Base-by-base conservation (phyloP, 768 basidiomycete species). In the Pisolithus tinctorius region DNA sequence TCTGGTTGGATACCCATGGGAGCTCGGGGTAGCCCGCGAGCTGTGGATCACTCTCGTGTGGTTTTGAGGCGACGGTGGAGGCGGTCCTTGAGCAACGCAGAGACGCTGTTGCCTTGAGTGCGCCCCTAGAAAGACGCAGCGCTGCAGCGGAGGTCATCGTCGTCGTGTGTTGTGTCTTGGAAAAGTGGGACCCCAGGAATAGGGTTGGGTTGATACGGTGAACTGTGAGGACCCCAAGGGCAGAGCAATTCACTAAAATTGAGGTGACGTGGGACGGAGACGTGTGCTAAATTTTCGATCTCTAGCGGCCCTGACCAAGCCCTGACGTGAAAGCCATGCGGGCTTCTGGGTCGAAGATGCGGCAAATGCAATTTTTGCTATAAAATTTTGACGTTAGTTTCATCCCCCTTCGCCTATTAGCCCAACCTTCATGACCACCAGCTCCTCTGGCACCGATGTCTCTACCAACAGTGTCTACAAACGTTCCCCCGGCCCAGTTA, bases 11-110 rank as follows among this genome's bases (percentile, higher is more conserved):
- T 40, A 81, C 71, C 64, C 72, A 74, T 36, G 87, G 86, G 6
- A 88, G 74, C 53, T 82, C 74, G 8, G 88, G 88, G 58, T 93
- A 90, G 58, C 80, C 86, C 49, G 74, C 74, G 17, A 88, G 69
- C 55, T 89, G 84, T 2, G 86, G 84, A 63, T 89, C 84, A 38
- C 66, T 67, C 55, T 81, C 71, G 54, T 45, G 61, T 6, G 39
- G 52, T 42, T 45, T 51, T 50, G 53, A 31, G 27, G 61, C 49
- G 0, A 60, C 48, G 14, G 55, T 57, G 34, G 61, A 59, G 13
- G 58, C 57, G 4, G 55, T 25, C 42, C 59, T 51, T n/a, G 52
- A 31, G 4, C 40, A 50, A 23, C 41, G 53, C 17, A 27, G 5
- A 9, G 51, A n/a, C 16, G 29, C 26, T 30, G 55, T 25, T 1